Evolutionary conservation across 2,329 filamentous ascomycete species (phyloP).

Genomic region (Pseudogymnoascus sp.): DNA sequence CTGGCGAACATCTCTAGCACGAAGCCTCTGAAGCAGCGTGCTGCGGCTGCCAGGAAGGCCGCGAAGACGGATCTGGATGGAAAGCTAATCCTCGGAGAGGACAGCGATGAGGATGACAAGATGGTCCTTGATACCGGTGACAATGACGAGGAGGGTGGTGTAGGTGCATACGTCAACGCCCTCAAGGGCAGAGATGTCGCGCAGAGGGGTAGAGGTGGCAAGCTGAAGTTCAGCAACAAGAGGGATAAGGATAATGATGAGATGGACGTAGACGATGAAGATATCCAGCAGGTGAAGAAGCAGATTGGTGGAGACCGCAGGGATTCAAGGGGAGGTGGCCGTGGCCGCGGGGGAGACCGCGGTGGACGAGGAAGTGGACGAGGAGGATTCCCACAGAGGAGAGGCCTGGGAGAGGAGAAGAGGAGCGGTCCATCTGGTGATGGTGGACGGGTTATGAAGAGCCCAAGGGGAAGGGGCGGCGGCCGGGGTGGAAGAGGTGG

Average conservation of each 20-base stretch:
- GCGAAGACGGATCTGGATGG: conserved; percentile 68
- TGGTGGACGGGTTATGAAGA: conserved; percentile 25
- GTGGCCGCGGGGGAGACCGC: conserved; percentile 25
- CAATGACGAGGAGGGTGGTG: conserved; percentile 42
- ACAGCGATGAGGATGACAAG: conserved; percentile 45
- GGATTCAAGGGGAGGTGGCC: conserved; percentile 28
- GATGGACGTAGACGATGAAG: conserved; percentile 39
- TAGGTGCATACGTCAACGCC: conserved; percentile 62
- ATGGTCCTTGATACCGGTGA: conserved; percentile 55
- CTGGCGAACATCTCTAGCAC: conserved; percentile 90
- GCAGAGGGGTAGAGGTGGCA: conserved; percentile 55
- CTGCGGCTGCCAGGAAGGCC: conserved; percentile 42
- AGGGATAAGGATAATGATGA: conserved; percentile 47
- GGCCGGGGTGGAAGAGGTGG: conserved; percentile 20
- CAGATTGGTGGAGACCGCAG: conserved; percentile 28
- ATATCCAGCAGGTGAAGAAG: conserved; percentile 44
- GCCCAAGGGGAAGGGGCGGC: not conserved
- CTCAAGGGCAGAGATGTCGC: conserved; percentile 59
- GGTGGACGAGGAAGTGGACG: conserved; percentile 32
- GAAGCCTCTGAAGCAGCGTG: conserved; percentile 61
- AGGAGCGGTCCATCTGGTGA: conserved; percentile 18
- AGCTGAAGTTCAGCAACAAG: conserved; percentile 64
- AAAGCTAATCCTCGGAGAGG: conserved; percentile 65
- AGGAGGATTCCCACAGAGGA: conserved; percentile 39
- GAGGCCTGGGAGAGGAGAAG: conserved; percentile 38